Evolutionary conservation across 257 asterid species (phyloP).

Genomic region (Lithospermum erythrorhizon): DNA sequence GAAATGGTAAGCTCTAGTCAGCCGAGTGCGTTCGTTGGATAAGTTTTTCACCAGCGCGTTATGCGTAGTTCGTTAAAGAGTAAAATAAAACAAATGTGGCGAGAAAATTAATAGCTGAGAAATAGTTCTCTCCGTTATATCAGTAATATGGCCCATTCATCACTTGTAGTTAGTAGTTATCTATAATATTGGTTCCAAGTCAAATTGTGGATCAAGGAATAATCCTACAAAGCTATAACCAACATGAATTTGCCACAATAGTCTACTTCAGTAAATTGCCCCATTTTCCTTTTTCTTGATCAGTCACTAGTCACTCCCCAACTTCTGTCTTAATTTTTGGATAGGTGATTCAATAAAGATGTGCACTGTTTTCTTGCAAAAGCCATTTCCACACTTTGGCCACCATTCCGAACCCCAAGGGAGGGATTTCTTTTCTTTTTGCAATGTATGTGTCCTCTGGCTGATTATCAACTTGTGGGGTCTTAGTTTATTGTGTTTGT

Average conservation of each 20-base stretch:
- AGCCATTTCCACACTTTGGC: neutral
- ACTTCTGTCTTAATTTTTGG: too few species aligned
- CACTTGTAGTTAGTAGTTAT: too few species aligned
- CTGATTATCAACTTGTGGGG: neutral
- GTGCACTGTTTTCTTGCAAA: neutral
- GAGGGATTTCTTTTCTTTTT: neutral
- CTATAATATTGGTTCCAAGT: neutral
- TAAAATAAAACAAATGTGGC: too few species aligned
- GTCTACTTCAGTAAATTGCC: neutral
- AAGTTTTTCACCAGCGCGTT: too few species aligned
- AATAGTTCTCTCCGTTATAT: too few species aligned
- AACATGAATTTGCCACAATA: neutral
- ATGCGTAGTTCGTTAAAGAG: too few species aligned
- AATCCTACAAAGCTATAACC: too few species aligned
- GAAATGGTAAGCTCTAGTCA: too few species aligned
- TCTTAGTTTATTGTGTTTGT: neutral
- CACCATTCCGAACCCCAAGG: neutral
- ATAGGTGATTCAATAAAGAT: neutral
- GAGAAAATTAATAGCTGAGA: too few species aligned
- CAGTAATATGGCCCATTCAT: too few species aligned
- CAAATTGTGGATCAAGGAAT: neutral
- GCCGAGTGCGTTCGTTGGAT: too few species aligned
- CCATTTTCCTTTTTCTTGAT: neutral
- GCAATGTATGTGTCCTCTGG: neutral
- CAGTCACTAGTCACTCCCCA: too few species aligned